Percentiles rank a stretch among this genome's conserved stretches.
phyloP scores from a whole-genome alignment of 345 rosid genomes.

The Mercurialis annua region DNA sequence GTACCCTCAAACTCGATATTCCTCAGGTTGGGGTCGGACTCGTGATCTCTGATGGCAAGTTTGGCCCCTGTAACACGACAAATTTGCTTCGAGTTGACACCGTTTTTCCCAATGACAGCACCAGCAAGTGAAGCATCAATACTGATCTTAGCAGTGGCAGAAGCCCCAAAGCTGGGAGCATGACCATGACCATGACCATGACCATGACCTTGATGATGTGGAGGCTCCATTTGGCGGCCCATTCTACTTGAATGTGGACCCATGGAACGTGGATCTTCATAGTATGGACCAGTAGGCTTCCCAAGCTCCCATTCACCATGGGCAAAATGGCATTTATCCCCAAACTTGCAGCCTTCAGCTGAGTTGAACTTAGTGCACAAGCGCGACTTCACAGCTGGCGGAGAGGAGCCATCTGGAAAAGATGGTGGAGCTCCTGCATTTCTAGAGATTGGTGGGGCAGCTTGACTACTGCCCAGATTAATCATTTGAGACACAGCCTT shows the following conservation, averaged over 20 bases:
- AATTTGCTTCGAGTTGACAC: constrained; percentile 89
- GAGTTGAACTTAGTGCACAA: constrained; percentile 68
- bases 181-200: constrained; percentile 50
- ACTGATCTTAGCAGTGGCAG: constrained; percentile 89
- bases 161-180: constrained; percentile 81
- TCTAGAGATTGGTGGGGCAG: constrained; percentile 54
- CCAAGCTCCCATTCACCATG: constrained; percentile 89
- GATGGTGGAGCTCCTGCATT: constrained; percentile 49
- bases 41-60: constrained; percentile 85
- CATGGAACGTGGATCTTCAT: constrained; percentile 56
- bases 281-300: constrained; percentile 49
- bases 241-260: constrained; percentile 40
- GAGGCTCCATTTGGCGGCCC: constrained; percentile 50
- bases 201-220: constrained; percentile 39
- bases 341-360: constrained; percentile 84
- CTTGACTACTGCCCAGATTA: constrained; percentile 46
- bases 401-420: constrained; percentile 54
- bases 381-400: constrained; percentile 53
- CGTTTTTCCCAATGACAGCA: constrained; percentile 90
- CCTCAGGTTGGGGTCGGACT: constrained; percentile 68
- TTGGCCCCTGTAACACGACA: constrained; percentile 83
- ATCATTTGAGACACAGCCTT: constrained; percentile 80
- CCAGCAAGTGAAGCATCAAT: constrained; percentile 91
- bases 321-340: constrained; percentile 77
- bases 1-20: constrained; percentile 96